phyloP scores from a whole-genome alignment of 768 basidiomycete genomes.

The Gymnopilus dilepis region DNA sequence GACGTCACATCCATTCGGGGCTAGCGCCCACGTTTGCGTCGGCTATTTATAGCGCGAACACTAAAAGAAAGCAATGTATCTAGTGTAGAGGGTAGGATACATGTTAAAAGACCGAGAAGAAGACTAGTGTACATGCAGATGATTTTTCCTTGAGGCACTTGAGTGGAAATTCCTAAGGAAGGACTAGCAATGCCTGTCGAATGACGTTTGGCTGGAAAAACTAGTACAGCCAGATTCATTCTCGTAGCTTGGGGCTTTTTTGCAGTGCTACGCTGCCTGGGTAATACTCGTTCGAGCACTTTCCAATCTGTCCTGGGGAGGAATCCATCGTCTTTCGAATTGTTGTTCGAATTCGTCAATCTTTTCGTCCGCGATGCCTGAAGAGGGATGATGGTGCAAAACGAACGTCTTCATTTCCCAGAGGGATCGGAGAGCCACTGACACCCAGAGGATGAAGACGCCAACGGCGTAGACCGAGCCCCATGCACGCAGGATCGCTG shows the following conservation, averaged over 20 bases:
- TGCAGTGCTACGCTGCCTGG: not conserved
- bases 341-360: conserved; percentile 8
- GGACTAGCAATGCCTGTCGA: not conserved
- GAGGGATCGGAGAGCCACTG: conserved; percentile 49
- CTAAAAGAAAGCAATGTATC: too few species aligned
- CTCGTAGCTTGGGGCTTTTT: not conserved
- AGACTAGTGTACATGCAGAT: not conserved
- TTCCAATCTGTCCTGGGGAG: not conserved
- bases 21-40: conserved; percentile 1
- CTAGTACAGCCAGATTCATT: too few species aligned
- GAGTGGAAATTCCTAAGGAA: too few species aligned
- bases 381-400: conserved; percentile 5
- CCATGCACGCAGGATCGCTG: conserved; percentile 58
- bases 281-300: conserved; percentile 9
- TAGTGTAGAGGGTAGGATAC: too few species aligned
- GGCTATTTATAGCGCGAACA: not conserved
- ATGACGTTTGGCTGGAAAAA: too few species aligned
- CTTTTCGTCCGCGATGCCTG: not conserved
- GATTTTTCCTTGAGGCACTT: too few species aligned
- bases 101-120: too few species aligned
- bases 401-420: conserved; percentile 30
- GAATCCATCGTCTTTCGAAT: not conserved
- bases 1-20: not conserved
- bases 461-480: conserved; percentile 58
- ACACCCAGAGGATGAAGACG: conserved; percentile 59